Conservation (phyloP, 345 rosid species). For the Brassica cretica region DNA sequence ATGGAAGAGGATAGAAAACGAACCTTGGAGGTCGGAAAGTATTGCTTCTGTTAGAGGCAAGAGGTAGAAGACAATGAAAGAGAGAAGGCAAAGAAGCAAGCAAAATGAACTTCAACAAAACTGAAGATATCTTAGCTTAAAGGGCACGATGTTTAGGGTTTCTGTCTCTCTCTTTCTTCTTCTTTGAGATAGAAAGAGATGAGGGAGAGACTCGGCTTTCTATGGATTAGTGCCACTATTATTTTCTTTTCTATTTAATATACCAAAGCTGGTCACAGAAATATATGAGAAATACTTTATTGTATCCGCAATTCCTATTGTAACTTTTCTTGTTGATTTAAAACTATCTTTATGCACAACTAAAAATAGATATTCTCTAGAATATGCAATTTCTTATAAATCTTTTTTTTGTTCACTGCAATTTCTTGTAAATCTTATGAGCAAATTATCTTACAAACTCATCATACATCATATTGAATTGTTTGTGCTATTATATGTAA, state of each 20-base stretch:
- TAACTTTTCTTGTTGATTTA: neutral
- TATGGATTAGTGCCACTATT: conserved; percentile 50
- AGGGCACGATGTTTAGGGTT: conserved; percentile 60
- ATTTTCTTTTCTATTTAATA: conserved; percentile 32
- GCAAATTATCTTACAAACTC: neutral
- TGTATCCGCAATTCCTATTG: conserved; percentile 10
- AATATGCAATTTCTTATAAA: neutral
- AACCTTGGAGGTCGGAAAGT: conserved; percentile 47
- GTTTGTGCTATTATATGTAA: neutral
- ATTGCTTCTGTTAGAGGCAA: conserved; percentile 43
- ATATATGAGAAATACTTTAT: conserved; percentile 41
- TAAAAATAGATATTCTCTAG: neutral
- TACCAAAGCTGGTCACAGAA: conserved; percentile 55
- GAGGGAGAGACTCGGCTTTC: conserved; percentile 24
- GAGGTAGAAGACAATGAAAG: conserved; percentile 46
- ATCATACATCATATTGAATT: neutral
- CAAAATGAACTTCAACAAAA: conserved; percentile 34
- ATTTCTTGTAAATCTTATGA: neutral
- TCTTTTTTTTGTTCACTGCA: neutral
- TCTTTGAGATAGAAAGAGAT: conserved; percentile 37
- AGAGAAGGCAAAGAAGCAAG: conserved; percentile 35
- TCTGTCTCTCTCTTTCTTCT: conserved; percentile 38
- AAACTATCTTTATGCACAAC: conserved; percentile 2
- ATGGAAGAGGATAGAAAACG: conserved; percentile 31
- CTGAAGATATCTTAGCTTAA: conserved; percentile 55